These are phyloP conservation scores for Camelina hispida DNA, from an alignment of 345 rosid species.

Conservation along the genomic window DNA sequence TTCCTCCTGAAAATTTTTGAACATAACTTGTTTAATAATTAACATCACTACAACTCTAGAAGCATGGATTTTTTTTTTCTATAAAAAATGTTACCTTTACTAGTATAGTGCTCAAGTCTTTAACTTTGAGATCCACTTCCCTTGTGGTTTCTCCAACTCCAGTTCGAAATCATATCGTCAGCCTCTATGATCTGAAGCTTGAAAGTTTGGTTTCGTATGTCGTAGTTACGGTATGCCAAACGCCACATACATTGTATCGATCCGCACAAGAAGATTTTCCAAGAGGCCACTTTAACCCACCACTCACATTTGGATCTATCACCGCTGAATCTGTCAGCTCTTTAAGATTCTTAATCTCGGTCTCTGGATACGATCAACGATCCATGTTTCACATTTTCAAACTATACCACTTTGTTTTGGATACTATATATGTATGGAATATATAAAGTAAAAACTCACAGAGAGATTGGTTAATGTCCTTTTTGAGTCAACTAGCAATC, in stretches of 20 bases:
- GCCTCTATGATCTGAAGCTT: constrained; percentile 62
- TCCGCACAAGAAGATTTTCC: constrained; percentile 50
- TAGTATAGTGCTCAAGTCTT: constrained; percentile 38
- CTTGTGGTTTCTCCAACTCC: constrained; percentile 45
- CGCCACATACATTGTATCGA: constrained; percentile 52
- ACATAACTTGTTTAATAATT: not conserved
- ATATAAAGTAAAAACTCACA: too few species aligned
- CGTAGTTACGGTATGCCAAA: constrained; percentile 53
- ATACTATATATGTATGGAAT: too few species aligned
- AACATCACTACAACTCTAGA: not conserved
- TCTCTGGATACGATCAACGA: too few species aligned
- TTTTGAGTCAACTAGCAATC: too few species aligned
- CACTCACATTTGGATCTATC: constrained; percentile 60
- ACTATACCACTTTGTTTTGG: too few species aligned
- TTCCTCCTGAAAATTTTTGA: constrained; percentile 24
- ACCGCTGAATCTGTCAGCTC: constrained; percentile 50
- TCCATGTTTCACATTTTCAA: too few species aligned
- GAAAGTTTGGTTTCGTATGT: constrained; percentile 45
- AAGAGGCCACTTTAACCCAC: constrained; percentile 71
- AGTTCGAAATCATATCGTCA: constrained; percentile 57
- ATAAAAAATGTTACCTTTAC: constrained; percentile 21
- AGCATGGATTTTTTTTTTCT: not conserved
- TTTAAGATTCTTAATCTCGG: too few species aligned
- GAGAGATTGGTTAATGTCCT: too few species aligned
- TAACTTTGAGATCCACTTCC: constrained; percentile 56